These are phyloP conservation scores for Periconia macrospinosa DNA, from an alignment of 2,329 filamentous ascomycete genomes.

Conservation along the genomic window DNA sequence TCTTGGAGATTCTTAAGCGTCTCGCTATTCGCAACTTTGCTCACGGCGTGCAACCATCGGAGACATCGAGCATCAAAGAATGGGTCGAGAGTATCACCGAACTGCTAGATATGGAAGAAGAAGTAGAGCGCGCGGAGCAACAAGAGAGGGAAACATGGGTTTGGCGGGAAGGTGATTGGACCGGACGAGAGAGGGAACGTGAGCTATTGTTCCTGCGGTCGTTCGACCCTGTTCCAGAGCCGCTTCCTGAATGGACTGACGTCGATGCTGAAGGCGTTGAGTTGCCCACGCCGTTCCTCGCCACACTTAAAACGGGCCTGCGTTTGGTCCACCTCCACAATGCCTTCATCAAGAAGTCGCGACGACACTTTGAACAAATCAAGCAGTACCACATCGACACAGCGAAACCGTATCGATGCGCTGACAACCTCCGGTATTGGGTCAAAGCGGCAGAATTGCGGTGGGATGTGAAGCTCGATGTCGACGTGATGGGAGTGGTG, in stretches of 20 bases:
- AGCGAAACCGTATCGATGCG: conserved; percentile 87
- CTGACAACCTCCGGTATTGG: conserved; percentile 95
- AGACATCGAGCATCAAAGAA: conserved; percentile 71
- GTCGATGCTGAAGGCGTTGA: conserved; percentile 52
- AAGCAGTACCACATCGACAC: conserved; percentile 90
- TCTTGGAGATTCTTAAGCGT: conserved; percentile 88
- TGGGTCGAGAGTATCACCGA: conserved; percentile 81
- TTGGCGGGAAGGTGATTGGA: conserved; percentile 77
- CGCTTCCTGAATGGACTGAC: conserved; percentile 68
- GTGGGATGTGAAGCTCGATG: conserved; percentile 81
- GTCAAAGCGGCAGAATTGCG: conserved; percentile 91
- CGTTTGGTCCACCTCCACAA: conserved; percentile 88
- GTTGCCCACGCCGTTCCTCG: conserved; percentile 74
- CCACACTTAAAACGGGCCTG: conserved; percentile 74
- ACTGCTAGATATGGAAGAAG: conserved; percentile 76
- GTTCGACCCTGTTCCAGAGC: conserved; percentile 62
- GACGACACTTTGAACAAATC: conserved; percentile 85
- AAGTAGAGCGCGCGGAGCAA: conserved; percentile 73
- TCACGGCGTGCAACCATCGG: conserved; percentile 77
- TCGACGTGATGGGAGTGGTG: conserved; percentile 86
- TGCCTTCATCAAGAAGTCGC: conserved; percentile 79
- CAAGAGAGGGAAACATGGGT: conserved; percentile 73
- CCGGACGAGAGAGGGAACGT: conserved; percentile 73
- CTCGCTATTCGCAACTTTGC: conserved; percentile 88
- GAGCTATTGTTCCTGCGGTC: conserved; percentile 81